Evolutionary conservation across 2,329 filamentous ascomycete genomes (phyloP), one percentile per base, ranked within the genome.

Genomic region (Herpomyces periplanetae): DNA sequence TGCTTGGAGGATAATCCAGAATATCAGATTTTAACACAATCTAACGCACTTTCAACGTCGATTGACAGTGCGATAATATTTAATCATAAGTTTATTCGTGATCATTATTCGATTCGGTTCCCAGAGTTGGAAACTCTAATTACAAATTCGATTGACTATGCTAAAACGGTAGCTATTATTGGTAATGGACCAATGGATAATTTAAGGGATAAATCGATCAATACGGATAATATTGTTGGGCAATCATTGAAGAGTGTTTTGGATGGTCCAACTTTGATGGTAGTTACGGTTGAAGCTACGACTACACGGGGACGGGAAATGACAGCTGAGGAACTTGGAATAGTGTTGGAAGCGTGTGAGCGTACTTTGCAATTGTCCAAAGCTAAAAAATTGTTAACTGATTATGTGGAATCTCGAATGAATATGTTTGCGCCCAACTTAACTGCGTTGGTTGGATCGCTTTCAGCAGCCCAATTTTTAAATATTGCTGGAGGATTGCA

Each of bases 371-470:
- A 59, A 14, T 55, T 96, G 5, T 69, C 91, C 35, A 58, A 51
- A 27, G 71, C 75, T 11, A 88, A 88, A 39, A 61, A 53, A 25
- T 64, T 59, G 1, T 49, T 96, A 21, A 85, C 68, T 2, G 63
- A 80, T 34, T 96, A 87, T 32, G 80, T 96, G 8, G 68, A 88
- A 39, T 88, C 75, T 13, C 65, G 80, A 25, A 91, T 96, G 68
- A 80, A 64, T 28, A 49, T 85, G 13, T 91, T 91, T 34, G 80
- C 80, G 3, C 80, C 80, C 0, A 96, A 96, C 31, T 42, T 91
- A 20, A 87, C 80, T 1, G 60, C 58, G 1, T 51, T 96, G 8
- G 65, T 96, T 22, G 80, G 80, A 8, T 80, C 75, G 1, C 49
- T 87, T 8, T 88, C 75, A 2, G 75, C 80, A 4, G 80, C 80